These are phyloP conservation scores for Schwanniomyces yamadae DNA, from an alignment of 805 yeast genomes.

Conservation along the genomic window DNA sequence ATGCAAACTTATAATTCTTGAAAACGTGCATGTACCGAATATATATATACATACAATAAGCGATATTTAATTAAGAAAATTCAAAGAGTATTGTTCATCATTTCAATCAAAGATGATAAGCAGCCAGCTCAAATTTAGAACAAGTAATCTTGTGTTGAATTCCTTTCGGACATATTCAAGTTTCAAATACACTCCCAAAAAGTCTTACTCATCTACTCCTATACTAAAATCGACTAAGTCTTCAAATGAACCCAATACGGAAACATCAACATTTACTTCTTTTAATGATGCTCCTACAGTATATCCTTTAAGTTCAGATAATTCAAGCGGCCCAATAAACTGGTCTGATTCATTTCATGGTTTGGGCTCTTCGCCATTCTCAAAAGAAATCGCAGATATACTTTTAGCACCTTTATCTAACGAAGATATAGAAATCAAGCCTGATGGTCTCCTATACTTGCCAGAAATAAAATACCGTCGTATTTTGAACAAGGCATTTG, in stretches of 20 bases:
- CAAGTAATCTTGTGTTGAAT: too few relatives aligned
- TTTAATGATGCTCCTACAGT: conserved; percentile 24
- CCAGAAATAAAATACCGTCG: conserved; percentile 97
- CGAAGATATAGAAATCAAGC: conserved; percentile 87
- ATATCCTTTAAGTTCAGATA: background rate
- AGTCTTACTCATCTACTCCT: conserved; percentile 1
- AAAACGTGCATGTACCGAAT: too few relatives aligned
- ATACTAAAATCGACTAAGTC: background rate
- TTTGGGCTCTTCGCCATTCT: conserved; percentile 75
- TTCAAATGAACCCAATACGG: conserved; percentile 39
- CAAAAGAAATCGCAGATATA: conserved; percentile 55
- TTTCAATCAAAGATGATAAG: too few relatives aligned
- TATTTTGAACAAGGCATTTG: conserved; percentile 84
- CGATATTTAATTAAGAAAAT: too few relatives aligned
- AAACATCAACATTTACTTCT: conserved; percentile 5
- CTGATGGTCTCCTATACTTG: conserved; percentile 87
- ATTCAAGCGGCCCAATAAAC: conserved; percentile 38
- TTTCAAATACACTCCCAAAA: conserved; percentile 1
- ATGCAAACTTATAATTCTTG: too few relatives aligned
- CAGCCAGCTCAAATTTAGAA: too few relatives aligned
- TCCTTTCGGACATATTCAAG: too few relatives aligned
- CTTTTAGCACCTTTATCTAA: conserved; percentile 61
- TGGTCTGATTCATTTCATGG: conserved; percentile 92
- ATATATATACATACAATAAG: too few relatives aligned
- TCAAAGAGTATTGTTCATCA: too few relatives aligned